phyloP scores from a whole-genome alignment of 306 rosid genomes.

The Acacia melanoxylon region DNA sequence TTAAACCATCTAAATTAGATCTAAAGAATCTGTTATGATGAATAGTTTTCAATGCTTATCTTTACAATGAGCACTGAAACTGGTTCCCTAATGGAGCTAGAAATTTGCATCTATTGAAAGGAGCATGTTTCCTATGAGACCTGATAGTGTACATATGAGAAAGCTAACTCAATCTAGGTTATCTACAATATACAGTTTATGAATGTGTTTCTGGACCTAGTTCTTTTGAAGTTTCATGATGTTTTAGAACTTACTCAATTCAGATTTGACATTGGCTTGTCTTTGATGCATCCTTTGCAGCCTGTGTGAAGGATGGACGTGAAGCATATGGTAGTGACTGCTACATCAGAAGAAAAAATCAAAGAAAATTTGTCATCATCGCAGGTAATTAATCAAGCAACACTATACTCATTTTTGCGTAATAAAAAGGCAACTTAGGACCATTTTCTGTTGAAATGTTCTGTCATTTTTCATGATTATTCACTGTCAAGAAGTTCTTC shows the following conservation, averaged over 20 bases:
- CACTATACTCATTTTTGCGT: not conserved
- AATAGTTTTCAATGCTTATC: too few species aligned
- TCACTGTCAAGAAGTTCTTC: slow-evolving; percentile 24
- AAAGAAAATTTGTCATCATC: slow-evolving; percentile 58
- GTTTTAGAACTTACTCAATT: slow-evolving; percentile 17
- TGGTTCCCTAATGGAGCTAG: not conserved
- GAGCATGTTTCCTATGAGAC: not conserved
- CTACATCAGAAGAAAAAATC: slow-evolving; percentile 48
- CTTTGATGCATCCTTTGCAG: slow-evolving; percentile 48
- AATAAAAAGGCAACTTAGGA: not conserved
- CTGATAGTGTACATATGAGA: slow-evolving; percentile 15
- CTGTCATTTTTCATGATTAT: not conserved
- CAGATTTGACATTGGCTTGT: slow-evolving; percentile 21
- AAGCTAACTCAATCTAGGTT: not conserved
- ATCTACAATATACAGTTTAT: not conserved
- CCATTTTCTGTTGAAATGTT: not conserved
- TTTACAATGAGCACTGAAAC: too few species aligned
- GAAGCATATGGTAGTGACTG: slow-evolving; percentile 73
- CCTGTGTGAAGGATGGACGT: slow-evolving; percentile 65
- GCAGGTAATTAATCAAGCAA: slow-evolving; percentile 56
- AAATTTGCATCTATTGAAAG: not conserved
- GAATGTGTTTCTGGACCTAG: not conserved
- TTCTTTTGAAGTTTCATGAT: not conserved
- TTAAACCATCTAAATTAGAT: too few species aligned
- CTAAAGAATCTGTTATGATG: too few species aligned